Percentiles rank a stretch among this genome's conserved stretches.
phyloP scores from a whole-genome alignment of 1,284 basidiomycete species.

The Schizophyllum amplum region DNA sequence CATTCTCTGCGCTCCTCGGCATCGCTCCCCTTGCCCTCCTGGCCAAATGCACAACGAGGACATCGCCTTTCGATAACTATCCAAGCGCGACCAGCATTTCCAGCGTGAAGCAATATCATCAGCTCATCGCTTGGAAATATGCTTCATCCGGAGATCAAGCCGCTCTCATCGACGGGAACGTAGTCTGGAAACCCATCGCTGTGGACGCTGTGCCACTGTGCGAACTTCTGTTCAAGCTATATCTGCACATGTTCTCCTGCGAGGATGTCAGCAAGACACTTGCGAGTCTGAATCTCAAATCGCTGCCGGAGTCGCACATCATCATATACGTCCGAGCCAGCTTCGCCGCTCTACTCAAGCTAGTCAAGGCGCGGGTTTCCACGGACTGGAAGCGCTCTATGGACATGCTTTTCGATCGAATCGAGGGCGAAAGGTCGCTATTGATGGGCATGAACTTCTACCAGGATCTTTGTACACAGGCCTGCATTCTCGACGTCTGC shows the following conservation, averaged over 20 bases:
- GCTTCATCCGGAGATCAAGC: slow-evolving; percentile 20
- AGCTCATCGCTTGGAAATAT: slow-evolving; percentile 35
- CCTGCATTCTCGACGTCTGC: slow-evolving; percentile 26
- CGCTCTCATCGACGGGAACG: slow-evolving; percentile 1
- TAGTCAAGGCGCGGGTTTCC: slow-evolving; percentile 21
- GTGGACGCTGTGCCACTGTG: slow-evolving; percentile 29
- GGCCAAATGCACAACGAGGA: no score
- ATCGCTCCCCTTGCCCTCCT: neutral
- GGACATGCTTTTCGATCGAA: slow-evolving; percentile 16
- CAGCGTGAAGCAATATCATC: slow-evolving; percentile 27
- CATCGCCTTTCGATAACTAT: no score
- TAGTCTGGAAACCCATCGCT: slow-evolving; percentile 6
- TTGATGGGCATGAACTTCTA: slow-evolving; percentile 24
- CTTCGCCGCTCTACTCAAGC: slow-evolving; percentile 31
- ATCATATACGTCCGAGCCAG: slow-evolving; percentile 36
- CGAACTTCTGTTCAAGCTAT: slow-evolving; percentile 32
- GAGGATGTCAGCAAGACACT: no score
- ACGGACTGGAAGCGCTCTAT: slow-evolving; percentile 23
- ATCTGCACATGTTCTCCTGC: slow-evolving; percentile 29
- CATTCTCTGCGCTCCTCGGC: neutral
- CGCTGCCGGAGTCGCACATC: slow-evolving; percentile 17
- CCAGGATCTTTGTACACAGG: slow-evolving; percentile 26
- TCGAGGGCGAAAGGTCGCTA: slow-evolving; percentile 17
- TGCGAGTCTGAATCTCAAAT: slow-evolving; percentile 6
- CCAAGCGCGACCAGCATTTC: neutral